Conservation (phyloP, 1,284 basidiomycete species). For the Heliocybe sulcata region DNA sequence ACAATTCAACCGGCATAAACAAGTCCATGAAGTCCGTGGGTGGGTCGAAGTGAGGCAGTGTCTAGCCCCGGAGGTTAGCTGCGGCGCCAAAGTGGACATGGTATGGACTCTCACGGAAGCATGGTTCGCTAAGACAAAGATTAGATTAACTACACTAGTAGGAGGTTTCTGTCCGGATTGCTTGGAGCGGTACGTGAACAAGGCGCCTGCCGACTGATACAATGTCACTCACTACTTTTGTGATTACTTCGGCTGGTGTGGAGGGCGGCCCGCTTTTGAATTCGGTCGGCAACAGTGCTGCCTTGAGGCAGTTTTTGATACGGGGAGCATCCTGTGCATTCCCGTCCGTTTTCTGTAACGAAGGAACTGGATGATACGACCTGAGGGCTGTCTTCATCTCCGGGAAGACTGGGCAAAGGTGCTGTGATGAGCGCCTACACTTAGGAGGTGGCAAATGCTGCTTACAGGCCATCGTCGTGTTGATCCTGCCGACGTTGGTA, state of each 20-base stretch:
- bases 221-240: conserved; percentile 30
- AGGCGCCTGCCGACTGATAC: not conserved
- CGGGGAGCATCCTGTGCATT: conserved; percentile 80
- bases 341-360: conserved; percentile 67
- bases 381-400: conserved; percentile 81
- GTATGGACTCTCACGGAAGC: conserved; percentile 32
- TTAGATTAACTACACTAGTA: conserved; percentile 53
- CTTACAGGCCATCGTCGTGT: conserved; percentile 82
- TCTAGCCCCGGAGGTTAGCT: conserved; percentile 26
- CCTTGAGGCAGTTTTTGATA: conserved; percentile 65
- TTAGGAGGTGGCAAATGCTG: conserved; percentile 10
- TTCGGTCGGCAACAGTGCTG: conserved; percentile 35
- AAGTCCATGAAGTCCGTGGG: conserved; percentile 57
- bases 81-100: conserved; percentile 4
- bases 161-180: conserved; percentile 44
- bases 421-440: not conserved
- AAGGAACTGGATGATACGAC: conserved; percentile 79
- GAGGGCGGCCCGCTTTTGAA: conserved; percentile 35
- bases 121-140: conserved; percentile 54
- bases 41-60: conserved; percentile 48
- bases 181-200: conserved; percentile 19
- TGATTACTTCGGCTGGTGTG: conserved; percentile 39
- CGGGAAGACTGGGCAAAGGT: conserved; percentile 46
- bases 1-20: conserved; percentile 53
- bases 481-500: conserved; percentile 77